Conservation (phyloP, 352 stramenopile species). For the Pythium pectinolyticum region DNA sequence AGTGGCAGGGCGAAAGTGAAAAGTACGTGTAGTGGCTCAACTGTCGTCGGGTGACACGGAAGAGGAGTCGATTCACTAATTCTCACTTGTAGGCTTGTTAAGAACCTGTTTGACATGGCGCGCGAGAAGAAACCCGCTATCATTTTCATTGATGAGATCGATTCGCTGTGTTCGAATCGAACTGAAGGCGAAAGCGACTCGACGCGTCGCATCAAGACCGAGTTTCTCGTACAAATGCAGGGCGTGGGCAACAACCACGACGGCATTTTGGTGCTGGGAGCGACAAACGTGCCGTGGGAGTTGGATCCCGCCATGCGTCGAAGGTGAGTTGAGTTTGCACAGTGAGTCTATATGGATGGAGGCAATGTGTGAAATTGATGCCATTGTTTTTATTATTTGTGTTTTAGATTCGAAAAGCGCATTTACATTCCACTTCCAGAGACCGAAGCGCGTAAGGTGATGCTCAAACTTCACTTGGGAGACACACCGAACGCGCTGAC, state of each 20-base stretch:
- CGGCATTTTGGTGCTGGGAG: conserved; percentile 94
- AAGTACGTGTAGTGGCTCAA: conserved; percentile 42
- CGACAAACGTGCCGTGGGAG: conserved; percentile 99
- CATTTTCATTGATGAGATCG: conserved; percentile 98
- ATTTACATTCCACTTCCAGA: conserved; percentile 99
- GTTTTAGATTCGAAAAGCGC: conserved; percentile 95
- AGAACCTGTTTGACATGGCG: conserved; percentile 98
- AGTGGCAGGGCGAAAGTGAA: conserved; percentile 98
- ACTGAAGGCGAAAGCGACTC: conserved; percentile 95
- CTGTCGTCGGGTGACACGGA: not conserved
- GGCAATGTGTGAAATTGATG: not conserved
- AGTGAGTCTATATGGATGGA: not conserved
- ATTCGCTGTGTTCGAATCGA: conserved; percentile 93
- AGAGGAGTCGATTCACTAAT: not conserved
- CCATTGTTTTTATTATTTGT: not conserved
- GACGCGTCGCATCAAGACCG: conserved; percentile 96
- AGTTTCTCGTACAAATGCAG: conserved; percentile 99
- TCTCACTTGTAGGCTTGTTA: conserved; percentile 84
- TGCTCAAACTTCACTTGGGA: conserved; percentile 98
- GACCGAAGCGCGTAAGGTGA: conserved; percentile 86
- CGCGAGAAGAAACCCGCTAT: conserved; percentile 92
- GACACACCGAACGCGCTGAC: conserved; percentile 94
- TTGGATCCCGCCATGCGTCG: conserved; percentile 95
- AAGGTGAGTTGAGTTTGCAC: conserved; percentile 77
- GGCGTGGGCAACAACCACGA: conserved; percentile 91